Evolutionary conservation across 176 grass and related monocot genomes (phyloP).

Genomic region (Musa schizocarpa): DNA sequence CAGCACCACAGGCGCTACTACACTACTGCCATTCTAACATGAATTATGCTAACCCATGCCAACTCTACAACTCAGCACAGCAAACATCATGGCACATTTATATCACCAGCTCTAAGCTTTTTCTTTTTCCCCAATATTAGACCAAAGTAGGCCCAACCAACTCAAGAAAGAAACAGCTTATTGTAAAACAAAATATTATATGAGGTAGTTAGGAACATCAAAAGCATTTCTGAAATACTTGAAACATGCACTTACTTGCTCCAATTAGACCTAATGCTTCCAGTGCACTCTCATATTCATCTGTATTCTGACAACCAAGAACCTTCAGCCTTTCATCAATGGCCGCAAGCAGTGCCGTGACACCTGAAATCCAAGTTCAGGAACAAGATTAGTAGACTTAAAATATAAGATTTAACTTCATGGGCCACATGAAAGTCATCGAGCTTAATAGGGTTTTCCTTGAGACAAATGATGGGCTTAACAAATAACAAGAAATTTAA

Average conservation of each 20-base stretch:
- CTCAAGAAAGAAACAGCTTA: background rate
- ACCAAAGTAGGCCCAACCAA: background rate
- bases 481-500: background rate
- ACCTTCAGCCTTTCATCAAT: slow-evolving; percentile 55
- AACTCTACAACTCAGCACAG: background rate
- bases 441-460: background rate
- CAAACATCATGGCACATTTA: background rate
- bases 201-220: background rate
- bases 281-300: slow-evolving; percentile 72
- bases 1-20: too few relatives aligned
- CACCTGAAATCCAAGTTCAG: slow-evolving; percentile 24
- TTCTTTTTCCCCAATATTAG: background rate
- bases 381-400: background rate
- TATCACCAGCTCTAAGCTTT: background rate
- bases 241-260: slow-evolving; percentile 41
- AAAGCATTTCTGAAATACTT: background rate
- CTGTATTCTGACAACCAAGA: slow-evolving; percentile 41
- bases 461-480: background rate
- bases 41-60: background rate
- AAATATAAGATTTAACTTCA: background rate
- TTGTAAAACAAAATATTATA: background rate
- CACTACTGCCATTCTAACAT: too few relatives aligned
- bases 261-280: slow-evolving; percentile 85
- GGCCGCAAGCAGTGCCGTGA: slow-evolving; percentile 45
- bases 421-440: background rate